These are phyloP conservation scores for Penicillium sp. DNA, from an alignment of 2,329 filamentous ascomycete species.

Conservation along the genomic window DNA sequence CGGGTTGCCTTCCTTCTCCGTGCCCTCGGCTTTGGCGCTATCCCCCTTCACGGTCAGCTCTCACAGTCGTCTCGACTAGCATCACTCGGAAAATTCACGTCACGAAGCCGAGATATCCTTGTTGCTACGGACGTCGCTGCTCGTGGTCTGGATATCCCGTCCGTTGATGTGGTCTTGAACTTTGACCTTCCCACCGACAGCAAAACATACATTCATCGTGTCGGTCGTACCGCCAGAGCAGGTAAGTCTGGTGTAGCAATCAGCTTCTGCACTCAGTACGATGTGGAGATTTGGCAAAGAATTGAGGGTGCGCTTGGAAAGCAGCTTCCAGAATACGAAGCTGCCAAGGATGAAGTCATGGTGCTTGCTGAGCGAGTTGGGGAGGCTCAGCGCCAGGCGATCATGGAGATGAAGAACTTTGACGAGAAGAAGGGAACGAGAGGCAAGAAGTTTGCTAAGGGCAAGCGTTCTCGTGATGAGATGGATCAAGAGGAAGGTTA, in stretches of 20 bases:
- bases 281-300: constrained; percentile 76
- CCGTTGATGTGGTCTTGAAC: constrained; percentile 86
- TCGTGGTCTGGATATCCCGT: constrained; percentile 87
- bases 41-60: constrained; percentile 90
- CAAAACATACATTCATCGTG: constrained; percentile 89
- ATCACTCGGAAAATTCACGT: constrained; percentile 80
- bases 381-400: constrained; percentile 80
- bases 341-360: constrained; percentile 82
- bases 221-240: constrained; percentile 84
- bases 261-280: constrained; percentile 84
- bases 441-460: constrained; percentile 56
- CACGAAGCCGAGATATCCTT: constrained; percentile 78
- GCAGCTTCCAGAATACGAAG: constrained; percentile 70
- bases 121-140: constrained; percentile 92
- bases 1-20: constrained; percentile 81
- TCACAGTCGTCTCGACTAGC: constrained; percentile 85
- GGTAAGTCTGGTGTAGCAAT: constrained; percentile 83
- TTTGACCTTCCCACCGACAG: constrained; percentile 81
- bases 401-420: constrained; percentile 79
- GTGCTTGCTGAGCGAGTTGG: constrained; percentile 75
- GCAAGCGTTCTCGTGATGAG: constrained; percentile 60
- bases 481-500: constrained; percentile 79
- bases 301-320: constrained; percentile 83
- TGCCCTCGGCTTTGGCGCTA: constrained; percentile 82
- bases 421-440: constrained; percentile 66